These are phyloP conservation scores for Coleophoma crateriformis DNA, from an alignment of 2,329 filamentous ascomycete genomes.

Conservation along the genomic window DNA sequence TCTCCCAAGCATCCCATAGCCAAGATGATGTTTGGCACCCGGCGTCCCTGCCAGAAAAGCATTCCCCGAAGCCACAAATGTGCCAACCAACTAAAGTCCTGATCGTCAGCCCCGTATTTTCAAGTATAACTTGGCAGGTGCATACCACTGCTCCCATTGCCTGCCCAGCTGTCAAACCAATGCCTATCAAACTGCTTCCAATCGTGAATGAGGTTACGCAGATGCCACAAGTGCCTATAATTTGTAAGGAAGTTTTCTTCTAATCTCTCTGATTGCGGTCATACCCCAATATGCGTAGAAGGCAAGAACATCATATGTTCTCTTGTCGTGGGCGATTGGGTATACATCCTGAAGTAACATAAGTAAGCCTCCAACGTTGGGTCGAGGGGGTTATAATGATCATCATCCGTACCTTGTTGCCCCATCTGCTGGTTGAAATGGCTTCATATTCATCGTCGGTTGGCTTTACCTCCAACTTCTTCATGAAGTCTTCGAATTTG, in stretches of 20 bases:
- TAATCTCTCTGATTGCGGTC: neutral
- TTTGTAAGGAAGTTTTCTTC: neutral
- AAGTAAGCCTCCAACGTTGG: too few relatives aligned
- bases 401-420: slow-evolving; percentile 4
- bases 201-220: slow-evolving; percentile 10
- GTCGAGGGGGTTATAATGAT: too few relatives aligned
- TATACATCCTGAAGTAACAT: slow-evolving; percentile 8
- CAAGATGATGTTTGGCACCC: slow-evolving; percentile 6
- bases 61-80: slow-evolving; percentile 2
- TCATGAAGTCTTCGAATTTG: too few relatives aligned
- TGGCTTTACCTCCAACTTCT: slow-evolving; percentile 5
- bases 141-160: slow-evolving; percentile 14
- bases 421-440: slow-evolving; percentile 11
- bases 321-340: slow-evolving; percentile 9
- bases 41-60: slow-evolving; percentile 6
- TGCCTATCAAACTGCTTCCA: slow-evolving; percentile 15
- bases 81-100: neutral
- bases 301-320: slow-evolving; percentile 8
- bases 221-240: slow-evolving; percentile 5
- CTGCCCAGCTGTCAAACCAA: slow-evolving; percentile 14
- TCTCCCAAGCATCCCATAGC: slow-evolving; percentile 16
- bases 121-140: too few relatives aligned
- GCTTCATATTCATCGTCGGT: slow-evolving; percentile 6
- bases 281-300: slow-evolving; percentile 13
- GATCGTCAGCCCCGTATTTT: neutral